Percentiles rank a stretch among this genome's conserved stretches.
Conservation (phyloP, 2,329 filamentous ascomycete species). For the Xylariaceae sp. region DNA sequence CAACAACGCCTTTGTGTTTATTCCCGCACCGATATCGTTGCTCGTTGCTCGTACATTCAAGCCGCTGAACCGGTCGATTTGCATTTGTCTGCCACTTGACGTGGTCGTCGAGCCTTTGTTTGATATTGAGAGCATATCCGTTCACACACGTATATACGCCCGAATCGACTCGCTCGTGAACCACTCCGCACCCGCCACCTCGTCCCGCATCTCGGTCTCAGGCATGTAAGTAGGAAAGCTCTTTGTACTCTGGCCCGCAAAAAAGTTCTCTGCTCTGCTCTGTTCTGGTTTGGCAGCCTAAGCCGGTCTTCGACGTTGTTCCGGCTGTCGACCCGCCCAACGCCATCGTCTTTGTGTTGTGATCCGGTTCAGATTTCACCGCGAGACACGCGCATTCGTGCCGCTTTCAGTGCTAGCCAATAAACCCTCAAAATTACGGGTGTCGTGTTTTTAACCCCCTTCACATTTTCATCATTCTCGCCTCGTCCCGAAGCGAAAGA, state of each 20-base stretch:
- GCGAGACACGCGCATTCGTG: conserved; percentile 9
- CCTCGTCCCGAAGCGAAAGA: neutral
- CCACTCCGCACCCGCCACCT: conserved; percentile 5
- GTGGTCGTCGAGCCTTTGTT: conserved; percentile 1
- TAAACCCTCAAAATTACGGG: neutral
- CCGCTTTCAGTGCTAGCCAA: neutral
- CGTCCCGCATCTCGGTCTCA: conserved; percentile 13
- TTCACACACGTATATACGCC: conserved; percentile 9
- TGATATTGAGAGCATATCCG: conserved; percentile 6
- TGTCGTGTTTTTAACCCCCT: neutral
- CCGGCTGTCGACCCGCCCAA: conserved; percentile 1
- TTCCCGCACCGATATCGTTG: conserved; percentile 1
- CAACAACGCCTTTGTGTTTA: conserved; percentile 14
- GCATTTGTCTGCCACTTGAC: conserved; percentile 1
- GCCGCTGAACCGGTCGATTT: conserved; percentile 1
- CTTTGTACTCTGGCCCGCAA: conserved; percentile 2
- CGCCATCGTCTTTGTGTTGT: conserved; percentile 4
- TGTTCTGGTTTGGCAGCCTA: conserved; percentile 1
- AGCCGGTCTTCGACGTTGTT: conserved; percentile 4
- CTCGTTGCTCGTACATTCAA: neutral
- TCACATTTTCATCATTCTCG: conserved; percentile 5
- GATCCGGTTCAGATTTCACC: conserved; percentile 1
- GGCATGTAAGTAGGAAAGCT: conserved; percentile 24
- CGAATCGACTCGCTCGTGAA: conserved; percentile 9
- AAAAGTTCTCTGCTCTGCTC: neutral